Conservation (phyloP, 306 rosid species). For the Fagus sylvatica region DNA sequence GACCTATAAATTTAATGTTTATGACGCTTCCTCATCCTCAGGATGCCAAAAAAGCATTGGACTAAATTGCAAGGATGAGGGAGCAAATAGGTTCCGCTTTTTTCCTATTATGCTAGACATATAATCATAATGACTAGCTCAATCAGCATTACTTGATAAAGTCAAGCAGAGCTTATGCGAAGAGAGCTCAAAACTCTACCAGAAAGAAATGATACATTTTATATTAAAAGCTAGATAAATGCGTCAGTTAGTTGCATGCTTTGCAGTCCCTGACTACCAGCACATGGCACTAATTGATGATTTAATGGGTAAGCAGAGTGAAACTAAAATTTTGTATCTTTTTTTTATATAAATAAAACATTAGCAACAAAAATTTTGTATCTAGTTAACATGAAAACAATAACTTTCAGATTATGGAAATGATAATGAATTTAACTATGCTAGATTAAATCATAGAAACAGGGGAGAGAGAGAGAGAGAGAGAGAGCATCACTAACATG, state of each 20-base stretch:
- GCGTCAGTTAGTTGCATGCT: not conserved
- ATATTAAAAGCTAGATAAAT: not conserved
- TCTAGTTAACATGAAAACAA: not conserved
- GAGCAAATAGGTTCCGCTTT: not conserved
- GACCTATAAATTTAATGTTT: not conserved
- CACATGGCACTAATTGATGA: not conserved
- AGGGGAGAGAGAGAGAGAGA: slow-evolving; percentile 21
- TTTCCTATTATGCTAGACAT: not conserved
- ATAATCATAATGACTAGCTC: not conserved
- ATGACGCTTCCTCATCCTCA: not conserved
- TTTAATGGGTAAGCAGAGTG: not conserved
- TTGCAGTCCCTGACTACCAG: not conserved
- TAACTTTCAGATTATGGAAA: not conserved
- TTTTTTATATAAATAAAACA: no score
- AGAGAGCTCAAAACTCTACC: not conserved
- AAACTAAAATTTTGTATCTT: not conserved
- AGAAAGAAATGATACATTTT: not conserved
- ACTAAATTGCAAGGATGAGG: not conserved
- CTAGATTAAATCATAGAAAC: not conserved
- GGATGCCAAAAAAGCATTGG: not conserved
- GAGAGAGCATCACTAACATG: slow-evolving; percentile 55
- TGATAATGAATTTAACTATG: not conserved
- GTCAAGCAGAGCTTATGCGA: not conserved
- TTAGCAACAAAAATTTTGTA: not conserved
- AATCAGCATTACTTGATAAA: not conserved